Evolutionary conservation across 352 stramenopile genomes (phyloP).

Genomic region (Phytophthora pinifolia): DNA sequence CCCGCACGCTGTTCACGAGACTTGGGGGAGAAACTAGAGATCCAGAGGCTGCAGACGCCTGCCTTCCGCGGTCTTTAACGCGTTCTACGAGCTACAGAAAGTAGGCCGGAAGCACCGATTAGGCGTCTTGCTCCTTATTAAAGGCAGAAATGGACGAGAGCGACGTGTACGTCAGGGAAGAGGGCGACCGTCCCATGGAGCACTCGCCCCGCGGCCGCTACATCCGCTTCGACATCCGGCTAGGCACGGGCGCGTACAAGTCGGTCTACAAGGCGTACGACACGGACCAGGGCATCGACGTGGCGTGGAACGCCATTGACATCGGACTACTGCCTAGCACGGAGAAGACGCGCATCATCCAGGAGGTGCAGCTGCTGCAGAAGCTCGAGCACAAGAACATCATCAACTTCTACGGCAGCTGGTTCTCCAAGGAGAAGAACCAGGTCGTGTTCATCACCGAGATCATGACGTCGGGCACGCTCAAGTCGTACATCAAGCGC

Average conservation of each 20-base stretch:
- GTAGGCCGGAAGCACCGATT: neutral
- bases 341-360: conserved; percentile 96
- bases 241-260: conserved; percentile 88
- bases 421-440: conserved; percentile 98
- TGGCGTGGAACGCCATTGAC: conserved; percentile 99
- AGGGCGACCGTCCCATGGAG: conserved; percentile 74
- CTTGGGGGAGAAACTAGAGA: neutral
- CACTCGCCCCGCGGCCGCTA: conserved; percentile 81
- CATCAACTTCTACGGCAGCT: conserved; percentile 99
- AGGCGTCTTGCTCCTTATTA: conserved; percentile 8
- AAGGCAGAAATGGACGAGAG: conserved; percentile 50
- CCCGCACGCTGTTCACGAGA: neutral
- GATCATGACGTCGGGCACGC: conserved; percentile 96
- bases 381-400: conserved; percentile 99
- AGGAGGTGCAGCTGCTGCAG: conserved; percentile 97
- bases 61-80: neutral
- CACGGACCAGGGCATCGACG: conserved; percentile 98
- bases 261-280: conserved; percentile 96
- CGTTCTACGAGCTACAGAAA: conserved; percentile 12
- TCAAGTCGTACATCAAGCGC: conserved; percentile 97
- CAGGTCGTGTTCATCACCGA: conserved; percentile 99
- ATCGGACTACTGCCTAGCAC: conserved; percentile 94
- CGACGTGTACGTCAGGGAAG: conserved; percentile 73
- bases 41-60: neutral
- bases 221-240: conserved; percentile 85